A percentile compares a stretch with the other conserved stretches of the same genome.
These are phyloP conservation scores for Xenoacremonium recifei DNA, from an alignment of 2,329 filamentous ascomycete species.

Conservation along the genomic window DNA sequence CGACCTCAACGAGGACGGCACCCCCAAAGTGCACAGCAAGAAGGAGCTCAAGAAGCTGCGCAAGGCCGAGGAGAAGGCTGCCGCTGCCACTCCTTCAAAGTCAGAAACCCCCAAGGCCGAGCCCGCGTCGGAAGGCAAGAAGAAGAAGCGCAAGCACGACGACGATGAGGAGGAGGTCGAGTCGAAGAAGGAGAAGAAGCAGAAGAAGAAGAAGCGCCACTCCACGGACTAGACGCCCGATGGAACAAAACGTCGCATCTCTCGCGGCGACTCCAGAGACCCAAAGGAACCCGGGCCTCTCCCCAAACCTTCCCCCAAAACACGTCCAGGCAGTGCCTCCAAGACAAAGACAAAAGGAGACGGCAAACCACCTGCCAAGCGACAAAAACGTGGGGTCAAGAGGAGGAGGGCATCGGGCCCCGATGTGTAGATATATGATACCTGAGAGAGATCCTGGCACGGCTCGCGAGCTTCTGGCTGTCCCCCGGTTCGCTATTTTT, in stretches of 20 bases:
- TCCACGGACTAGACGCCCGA: slow-evolving; percentile 26
- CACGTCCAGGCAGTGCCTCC: neutral
- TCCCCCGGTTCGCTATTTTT: slow-evolving; percentile 25
- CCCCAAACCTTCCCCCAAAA: neutral
- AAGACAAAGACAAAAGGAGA: neutral
- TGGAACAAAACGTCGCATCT: slow-evolving; percentile 14
- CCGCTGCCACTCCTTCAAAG: slow-evolving; percentile 42
- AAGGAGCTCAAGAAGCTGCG: slow-evolving; percentile 73
- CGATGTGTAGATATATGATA: slow-evolving; percentile 33
- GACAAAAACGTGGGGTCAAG: neutral
- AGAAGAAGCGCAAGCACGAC: slow-evolving; percentile 73
- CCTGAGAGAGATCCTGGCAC: slow-evolving; percentile 32
- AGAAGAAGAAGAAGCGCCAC: slow-evolving; percentile 48
- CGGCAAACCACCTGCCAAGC: neutral
- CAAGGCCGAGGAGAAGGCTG: slow-evolving; percentile 54
- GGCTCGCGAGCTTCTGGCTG: slow-evolving; percentile 19
- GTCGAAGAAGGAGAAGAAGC: slow-evolving; percentile 59
- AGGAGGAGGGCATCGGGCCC: slow-evolving; percentile 15
- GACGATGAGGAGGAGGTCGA: slow-evolving; percentile 64
- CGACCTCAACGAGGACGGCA: slow-evolving; percentile 62
- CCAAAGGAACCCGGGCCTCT: neutral
- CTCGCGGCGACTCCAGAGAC: slow-evolving; percentile 17
- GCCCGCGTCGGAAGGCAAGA: slow-evolving; percentile 32
- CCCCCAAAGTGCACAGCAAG: slow-evolving; percentile 67
- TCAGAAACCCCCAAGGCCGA: slow-evolving; percentile 38